These are phyloP conservation scores for Oryza longistaminata DNA, from an alignment of 176 grass and related monocot genomes.

Conservation along the genomic window DNA sequence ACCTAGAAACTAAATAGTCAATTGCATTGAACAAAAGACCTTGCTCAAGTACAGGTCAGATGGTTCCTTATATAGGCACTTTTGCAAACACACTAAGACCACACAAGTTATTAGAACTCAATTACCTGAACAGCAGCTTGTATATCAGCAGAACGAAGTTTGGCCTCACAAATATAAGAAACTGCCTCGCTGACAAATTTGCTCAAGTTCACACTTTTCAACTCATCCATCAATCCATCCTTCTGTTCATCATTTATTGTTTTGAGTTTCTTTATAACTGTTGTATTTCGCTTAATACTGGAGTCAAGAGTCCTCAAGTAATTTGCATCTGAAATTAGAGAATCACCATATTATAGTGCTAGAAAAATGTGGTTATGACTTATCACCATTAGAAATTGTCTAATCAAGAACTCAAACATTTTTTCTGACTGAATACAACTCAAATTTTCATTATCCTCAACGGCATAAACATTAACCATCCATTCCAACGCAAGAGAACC, in stretches of 20 bases:
- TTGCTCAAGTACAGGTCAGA: background rate
- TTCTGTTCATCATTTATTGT: constrained; percentile 91
- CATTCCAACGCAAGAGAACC: constrained; percentile 16
- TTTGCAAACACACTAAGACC: background rate
- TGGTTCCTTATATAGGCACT: background rate
- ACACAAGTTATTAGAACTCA: constrained; percentile 1
- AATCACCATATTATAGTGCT: constrained; percentile 33
- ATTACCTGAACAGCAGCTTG: constrained; percentile 96
- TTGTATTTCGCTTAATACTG: constrained; percentile 87
- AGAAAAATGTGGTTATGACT: background rate
- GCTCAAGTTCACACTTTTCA: constrained; percentile 97
- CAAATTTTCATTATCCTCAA: background rate
- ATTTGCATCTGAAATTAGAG: constrained; percentile 74
- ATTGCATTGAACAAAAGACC: background rate
- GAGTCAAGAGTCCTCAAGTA: constrained; percentile 93
- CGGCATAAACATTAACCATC: background rate
- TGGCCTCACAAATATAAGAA: constrained; percentile 96
- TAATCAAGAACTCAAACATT: background rate
- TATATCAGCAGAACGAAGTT: constrained; percentile 94
- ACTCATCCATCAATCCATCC: constrained; percentile 83
- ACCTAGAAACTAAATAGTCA: constrained; percentile 19
- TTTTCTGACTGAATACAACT: background rate
- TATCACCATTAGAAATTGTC: constrained; percentile 11
- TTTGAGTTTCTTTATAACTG: constrained; percentile 98
- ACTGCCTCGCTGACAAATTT: constrained; percentile 99